phyloP scores from a whole-genome alignment of 2,329 filamentous ascomycete genomes.

The Cryphonectria japonica region DNA sequence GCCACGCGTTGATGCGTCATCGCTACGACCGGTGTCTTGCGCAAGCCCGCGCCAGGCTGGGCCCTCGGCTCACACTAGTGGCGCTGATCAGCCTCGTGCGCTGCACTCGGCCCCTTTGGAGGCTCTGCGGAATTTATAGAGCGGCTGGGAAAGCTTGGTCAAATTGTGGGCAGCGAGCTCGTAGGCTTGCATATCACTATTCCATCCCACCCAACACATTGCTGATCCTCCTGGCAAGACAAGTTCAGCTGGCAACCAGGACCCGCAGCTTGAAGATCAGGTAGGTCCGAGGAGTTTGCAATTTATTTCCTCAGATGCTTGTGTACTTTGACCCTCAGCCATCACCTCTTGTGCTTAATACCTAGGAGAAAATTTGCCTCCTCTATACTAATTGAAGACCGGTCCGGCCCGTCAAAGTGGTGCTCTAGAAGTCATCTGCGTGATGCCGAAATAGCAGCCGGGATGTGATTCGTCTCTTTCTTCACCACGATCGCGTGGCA shows the following conservation, averaged over 20 bases:
- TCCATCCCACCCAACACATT: background rate
- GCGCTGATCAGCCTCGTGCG: background rate
- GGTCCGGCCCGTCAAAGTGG: background rate
- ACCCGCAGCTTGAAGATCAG: background rate
- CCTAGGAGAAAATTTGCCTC: background rate
- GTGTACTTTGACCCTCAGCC: background rate
- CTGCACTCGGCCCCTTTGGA: background rate
- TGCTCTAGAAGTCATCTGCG: background rate
- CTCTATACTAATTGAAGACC: background rate
- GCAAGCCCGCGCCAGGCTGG: background rate
- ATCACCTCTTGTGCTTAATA: background rate
- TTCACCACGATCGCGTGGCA: background rate
- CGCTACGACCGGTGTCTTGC: background rate
- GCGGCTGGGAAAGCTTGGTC: background rate
- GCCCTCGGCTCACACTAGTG: constrained; percentile 1
- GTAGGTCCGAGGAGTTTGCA: background rate
- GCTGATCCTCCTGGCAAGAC: background rate
- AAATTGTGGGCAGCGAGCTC: background rate
- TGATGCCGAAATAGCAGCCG: background rate
- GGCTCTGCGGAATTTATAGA: background rate
- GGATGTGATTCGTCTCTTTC: background rate
- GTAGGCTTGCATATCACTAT: background rate
- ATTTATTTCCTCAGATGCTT: background rate
- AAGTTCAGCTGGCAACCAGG: background rate
- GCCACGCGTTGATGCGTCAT: background rate